Evolutionary conservation across 257 asterid genomes (phyloP).

Genomic region (Nyctanthes arbortristis): DNA sequence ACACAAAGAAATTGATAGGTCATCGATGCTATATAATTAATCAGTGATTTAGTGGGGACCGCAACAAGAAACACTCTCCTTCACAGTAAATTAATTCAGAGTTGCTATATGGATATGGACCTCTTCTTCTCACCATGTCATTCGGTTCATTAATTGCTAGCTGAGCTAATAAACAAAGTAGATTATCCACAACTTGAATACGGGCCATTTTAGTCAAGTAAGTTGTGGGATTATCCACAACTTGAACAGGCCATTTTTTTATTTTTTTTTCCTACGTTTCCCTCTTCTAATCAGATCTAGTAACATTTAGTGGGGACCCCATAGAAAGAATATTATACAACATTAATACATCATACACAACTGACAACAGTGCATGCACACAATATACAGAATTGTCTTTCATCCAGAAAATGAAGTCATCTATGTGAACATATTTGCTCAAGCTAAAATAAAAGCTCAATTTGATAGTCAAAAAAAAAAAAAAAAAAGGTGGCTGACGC

Average conservation of each 20-base stretch:
- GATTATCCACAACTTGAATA: background rate
- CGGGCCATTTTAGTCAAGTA: background rate
- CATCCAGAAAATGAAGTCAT: slow-evolving; percentile 39
- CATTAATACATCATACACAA: background rate
- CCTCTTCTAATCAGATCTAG: background rate
- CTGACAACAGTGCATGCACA: slow-evolving; percentile 17
- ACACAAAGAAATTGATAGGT: background rate
- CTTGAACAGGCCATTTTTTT: background rate
- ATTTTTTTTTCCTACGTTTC: background rate
- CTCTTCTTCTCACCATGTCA: background rate
- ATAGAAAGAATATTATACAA: background rate
- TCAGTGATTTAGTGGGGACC: background rate
- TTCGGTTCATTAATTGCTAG: background rate
- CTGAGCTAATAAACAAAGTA: background rate
- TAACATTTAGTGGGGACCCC: background rate
- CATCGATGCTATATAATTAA: background rate
- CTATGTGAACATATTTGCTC: slow-evolving; percentile 29
- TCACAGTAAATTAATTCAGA: background rate
- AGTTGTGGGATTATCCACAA: background rate
- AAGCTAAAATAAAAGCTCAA: slow-evolving; percentile 18
- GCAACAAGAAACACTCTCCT: background rate
- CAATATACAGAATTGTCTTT: slow-evolving; percentile 42
- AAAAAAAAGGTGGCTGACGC: slow-evolving; percentile 26
- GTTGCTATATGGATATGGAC: background rate
- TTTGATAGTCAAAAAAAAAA: slow-evolving; percentile 10